A percentile compares a stretch with the other conserved stretches of the same genome.
Evolutionary conservation across 441 rosid genomes (phyloP).

Genomic region (Melastoma candidum): DNA sequence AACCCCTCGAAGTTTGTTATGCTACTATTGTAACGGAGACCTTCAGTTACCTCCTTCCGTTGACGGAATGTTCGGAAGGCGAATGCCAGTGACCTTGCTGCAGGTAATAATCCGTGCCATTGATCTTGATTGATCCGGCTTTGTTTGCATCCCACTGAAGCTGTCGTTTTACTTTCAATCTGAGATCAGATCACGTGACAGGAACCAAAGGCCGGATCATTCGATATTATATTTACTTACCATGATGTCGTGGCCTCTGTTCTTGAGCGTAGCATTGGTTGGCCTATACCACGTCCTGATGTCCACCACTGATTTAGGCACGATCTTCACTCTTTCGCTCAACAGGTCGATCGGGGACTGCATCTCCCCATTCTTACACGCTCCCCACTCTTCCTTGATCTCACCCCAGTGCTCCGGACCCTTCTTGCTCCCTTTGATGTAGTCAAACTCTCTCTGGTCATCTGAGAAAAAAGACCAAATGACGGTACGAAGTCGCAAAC

Average conservation of each 20-base stretch:
- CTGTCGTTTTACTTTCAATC: conserved; percentile 18
- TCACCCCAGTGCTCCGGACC: conserved; percentile 3
- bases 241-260: conserved; percentile 48
- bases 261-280: conserved; percentile 31
- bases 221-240: conserved; percentile 16
- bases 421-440: conserved; percentile 1
- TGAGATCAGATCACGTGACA: too few species aligned
- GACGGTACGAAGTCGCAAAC: neutral
- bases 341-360: conserved; percentile 8
- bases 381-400: conserved; percentile 1
- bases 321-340: conserved; percentile 18
- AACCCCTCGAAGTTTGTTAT: too few species aligned
- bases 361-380: conserved; percentile 3
- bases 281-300: conserved; percentile 23
- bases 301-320: conserved; percentile 11
- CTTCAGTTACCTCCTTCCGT: conserved; percentile 40
- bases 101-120: conserved; percentile 42
- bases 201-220: too few species aligned
- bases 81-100: conserved; percentile 75
- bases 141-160: conserved; percentile 30
- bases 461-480: neutral
- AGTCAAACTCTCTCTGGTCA: conserved; percentile 10
- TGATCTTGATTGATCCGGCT: conserved; percentile 38
- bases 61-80: conserved; percentile 72
- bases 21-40: too few species aligned